A percentile compares a stretch with the other conserved stretches of the same genome.
These are phyloP conservation scores for Glycine soja DNA, from an alignment of 306 rosid genomes.

Conservation along the genomic window DNA sequence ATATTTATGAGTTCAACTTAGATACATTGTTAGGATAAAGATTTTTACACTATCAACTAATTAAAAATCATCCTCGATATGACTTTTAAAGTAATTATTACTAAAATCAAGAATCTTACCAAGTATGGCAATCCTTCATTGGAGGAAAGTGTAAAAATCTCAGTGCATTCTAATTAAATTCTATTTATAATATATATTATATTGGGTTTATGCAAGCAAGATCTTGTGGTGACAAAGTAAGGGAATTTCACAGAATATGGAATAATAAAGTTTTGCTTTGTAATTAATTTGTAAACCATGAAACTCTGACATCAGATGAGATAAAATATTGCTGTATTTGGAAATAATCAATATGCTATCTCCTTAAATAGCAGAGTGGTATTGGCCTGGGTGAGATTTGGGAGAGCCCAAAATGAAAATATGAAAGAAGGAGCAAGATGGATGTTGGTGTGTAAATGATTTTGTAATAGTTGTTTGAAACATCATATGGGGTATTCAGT, in stretches of 20 bases:
- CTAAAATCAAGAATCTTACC: neutral
- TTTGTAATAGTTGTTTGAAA: constrained; percentile 15
- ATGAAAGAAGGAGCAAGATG: constrained; percentile 26
- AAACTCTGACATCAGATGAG: constrained; percentile 22
- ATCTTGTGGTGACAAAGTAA: constrained; percentile 10
- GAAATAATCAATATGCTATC: constrained; percentile 34
- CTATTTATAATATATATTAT: constrained; percentile 2
- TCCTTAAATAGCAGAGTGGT: constrained; percentile 24
- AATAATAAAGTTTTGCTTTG: constrained; percentile 24
- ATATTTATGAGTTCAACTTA: constrained; percentile 5
- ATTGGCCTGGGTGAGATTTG: constrained; percentile 20
- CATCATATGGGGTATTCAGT: constrained; percentile 17
- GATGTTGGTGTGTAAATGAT: constrained; percentile 20
- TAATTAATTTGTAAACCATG: constrained; percentile 23
- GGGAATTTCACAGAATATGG: constrained; percentile 21
- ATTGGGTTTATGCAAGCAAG: constrained; percentile 34
- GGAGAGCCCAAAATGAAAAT: constrained; percentile 38
- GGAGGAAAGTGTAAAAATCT: neutral
- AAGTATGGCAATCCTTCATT: neutral
- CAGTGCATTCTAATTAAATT: neutral
- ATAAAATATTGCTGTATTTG: constrained; percentile 11
- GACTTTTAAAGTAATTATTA: neutral
- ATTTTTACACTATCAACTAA: neutral
- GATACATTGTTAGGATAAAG: neutral
- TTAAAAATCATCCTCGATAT: neutral